A percentile compares a stretch with the other conserved stretches of the same genome.
phyloP scores from a whole-genome alignment of 257 asterid genomes.

The Jaltomata sinuosa region DNA sequence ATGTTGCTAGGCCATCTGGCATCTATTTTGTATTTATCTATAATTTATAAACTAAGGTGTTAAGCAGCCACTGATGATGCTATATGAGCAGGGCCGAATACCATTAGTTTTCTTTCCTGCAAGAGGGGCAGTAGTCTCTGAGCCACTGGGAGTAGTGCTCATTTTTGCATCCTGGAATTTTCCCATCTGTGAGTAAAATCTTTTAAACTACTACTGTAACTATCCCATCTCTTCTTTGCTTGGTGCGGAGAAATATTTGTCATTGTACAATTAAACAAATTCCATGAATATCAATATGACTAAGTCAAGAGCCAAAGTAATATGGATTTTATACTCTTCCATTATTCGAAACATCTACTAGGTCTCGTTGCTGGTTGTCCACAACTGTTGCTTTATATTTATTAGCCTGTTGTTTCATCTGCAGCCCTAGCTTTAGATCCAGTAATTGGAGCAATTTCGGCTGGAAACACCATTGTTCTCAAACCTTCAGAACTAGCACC shows the following conservation, averaged over 20 bases:
- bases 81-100: conserved; percentile 37
- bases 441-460: conserved; percentile 77
- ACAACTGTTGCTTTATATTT: background rate
- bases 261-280: background rate
- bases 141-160: conserved; percentile 87
- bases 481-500: conserved; percentile 89
- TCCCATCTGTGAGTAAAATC: conserved; percentile 62
- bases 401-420: background rate
- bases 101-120: conserved; percentile 69
- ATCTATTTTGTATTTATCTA: background rate
- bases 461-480: conserved; percentile 65
- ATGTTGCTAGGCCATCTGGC: background rate
- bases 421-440: conserved; percentile 80
- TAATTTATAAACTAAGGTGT: background rate
- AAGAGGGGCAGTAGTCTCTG: conserved; percentile 60
- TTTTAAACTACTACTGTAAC: background rate
- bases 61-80: conserved; percentile 3
- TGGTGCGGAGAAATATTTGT: background rate
- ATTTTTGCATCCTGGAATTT: conserved; percentile 79
- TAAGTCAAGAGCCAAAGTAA: background rate
- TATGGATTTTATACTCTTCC: background rate
- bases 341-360: background rate
- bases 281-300: background rate
- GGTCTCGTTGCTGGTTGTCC: background rate
- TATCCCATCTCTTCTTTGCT: background rate